Percentiles rank a stretch among this genome's conserved stretches.
These are phyloP conservation scores for Drechslerella dactyloides DNA, from an alignment of 2,329 filamentous ascomycete genomes.

Conservation along the genomic window DNA sequence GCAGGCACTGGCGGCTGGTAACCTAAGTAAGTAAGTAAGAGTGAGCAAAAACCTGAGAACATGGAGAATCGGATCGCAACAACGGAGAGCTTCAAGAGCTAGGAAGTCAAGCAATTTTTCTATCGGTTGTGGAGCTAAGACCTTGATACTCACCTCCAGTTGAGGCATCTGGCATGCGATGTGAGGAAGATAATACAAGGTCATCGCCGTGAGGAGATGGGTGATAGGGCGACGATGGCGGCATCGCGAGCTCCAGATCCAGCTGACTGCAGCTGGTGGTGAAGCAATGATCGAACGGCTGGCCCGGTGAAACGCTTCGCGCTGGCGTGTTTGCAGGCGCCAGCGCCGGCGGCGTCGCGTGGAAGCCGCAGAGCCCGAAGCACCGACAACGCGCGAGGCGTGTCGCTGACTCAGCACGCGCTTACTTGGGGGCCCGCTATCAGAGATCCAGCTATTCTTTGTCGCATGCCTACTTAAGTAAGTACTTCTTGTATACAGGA, in stretches of 20 bases:
- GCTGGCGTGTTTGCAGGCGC: too few relatives aligned
- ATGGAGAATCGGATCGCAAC: not conserved
- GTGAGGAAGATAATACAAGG: not conserved
- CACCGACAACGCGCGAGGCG: too few relatives aligned
- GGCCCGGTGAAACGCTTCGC: not conserved
- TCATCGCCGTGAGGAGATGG: not conserved
- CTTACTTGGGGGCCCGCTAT: too few relatives aligned
- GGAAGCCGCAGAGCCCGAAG: too few relatives aligned
- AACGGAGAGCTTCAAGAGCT: constrained; percentile 1
- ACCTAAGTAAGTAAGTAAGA: constrained; percentile 14
- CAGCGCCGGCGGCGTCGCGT: too few relatives aligned
- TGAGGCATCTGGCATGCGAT: not conserved
- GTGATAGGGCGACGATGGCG: not conserved
- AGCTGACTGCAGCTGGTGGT: not conserved
- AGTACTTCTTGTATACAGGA: too few relatives aligned
- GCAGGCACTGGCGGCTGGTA: not conserved
- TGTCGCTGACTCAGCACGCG: too few relatives aligned
- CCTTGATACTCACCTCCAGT: not conserved
- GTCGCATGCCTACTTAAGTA: too few relatives aligned
- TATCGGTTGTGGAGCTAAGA: too few relatives aligned
- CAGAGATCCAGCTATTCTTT: too few relatives aligned
- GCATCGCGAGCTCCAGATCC: not conserved
- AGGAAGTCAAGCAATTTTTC: not conserved
- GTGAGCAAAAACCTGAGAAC: constrained; percentile 11
- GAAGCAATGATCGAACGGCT: not conserved